Conservation (phyloP, 179 eudicot species). For the Amaranthus tricolor region DNA sequence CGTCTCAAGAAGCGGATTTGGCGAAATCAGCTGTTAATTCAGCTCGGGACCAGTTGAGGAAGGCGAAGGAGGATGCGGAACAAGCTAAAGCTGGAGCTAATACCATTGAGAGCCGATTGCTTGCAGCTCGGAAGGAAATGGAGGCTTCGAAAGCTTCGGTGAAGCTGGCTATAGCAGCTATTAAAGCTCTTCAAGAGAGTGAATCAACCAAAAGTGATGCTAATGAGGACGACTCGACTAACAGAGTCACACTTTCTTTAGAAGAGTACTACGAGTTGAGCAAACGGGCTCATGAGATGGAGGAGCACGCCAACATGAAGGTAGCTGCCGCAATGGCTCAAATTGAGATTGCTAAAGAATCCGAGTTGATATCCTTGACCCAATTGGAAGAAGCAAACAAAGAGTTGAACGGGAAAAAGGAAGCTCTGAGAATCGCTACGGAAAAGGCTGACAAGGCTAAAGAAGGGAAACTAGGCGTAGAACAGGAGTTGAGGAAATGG, state of each 20-base stretch:
- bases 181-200: slow-evolving; percentile 64
- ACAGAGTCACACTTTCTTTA: slow-evolving; percentile 63
- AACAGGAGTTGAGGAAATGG: slow-evolving; percentile 86
- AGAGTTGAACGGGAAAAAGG: slow-evolving; percentile 57
- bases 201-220: slow-evolving; percentile 41
- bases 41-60: slow-evolving; percentile 66
- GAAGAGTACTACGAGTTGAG: slow-evolving; percentile 85
- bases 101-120: slow-evolving; percentile 56
- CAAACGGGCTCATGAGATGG: slow-evolving; percentile 75
- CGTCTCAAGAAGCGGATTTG: slow-evolving; percentile 73
- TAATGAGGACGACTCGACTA: slow-evolving; percentile 34
- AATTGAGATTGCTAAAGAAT: slow-evolving; percentile 67
- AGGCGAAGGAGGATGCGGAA: slow-evolving; percentile 67
- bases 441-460: slow-evolving; percentile 76
- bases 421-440: slow-evolving; percentile 56
- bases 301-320: slow-evolving; percentile 64
- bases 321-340: slow-evolving; percentile 61
- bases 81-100: slow-evolving; percentile 76
- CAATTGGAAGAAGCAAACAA: slow-evolving; percentile 57
- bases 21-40: slow-evolving; percentile 51
- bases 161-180: slow-evolving; percentile 69
- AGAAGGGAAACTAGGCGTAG: slow-evolving; percentile 77
- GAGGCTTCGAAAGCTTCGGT: slow-evolving; percentile 86
- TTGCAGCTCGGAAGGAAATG: slow-evolving; percentile 74
- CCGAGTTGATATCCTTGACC: slow-evolving; percentile 51